A percentile compares a stretch with the other conserved stretches of the same genome.
Evolutionary conservation across 2,329 filamentous ascomycete species (phyloP).

Genomic region (Orbilia blumenaviensis): DNA sequence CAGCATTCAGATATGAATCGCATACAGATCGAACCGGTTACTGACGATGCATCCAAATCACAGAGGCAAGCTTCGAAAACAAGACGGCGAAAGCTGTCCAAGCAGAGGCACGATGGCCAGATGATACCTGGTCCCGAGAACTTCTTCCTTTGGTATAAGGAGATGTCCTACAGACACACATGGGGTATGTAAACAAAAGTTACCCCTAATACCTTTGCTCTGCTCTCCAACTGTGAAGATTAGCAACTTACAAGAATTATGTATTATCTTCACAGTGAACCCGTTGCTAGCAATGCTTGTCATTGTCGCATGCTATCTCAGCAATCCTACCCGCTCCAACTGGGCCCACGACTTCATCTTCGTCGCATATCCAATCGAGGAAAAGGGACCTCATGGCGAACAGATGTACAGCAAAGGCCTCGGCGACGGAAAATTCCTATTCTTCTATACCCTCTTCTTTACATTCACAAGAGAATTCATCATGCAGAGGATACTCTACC

Average conservation of each 20-base stretch:
- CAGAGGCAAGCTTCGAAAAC: constrained; percentile 56
- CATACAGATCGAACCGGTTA: constrained; percentile 5
- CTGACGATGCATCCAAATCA: constrained; percentile 19
- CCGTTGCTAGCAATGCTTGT: constrained; percentile 74
- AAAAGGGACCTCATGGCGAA: constrained; percentile 63
- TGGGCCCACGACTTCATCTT: constrained; percentile 83
- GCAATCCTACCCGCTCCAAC: constrained; percentile 81
- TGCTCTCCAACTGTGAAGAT: background rate
- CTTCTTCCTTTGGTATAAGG: constrained; percentile 56
- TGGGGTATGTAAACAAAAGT: constrained; percentile 55
- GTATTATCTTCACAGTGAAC: constrained; percentile 61
- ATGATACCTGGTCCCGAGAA: constrained; percentile 51
- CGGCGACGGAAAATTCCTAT: constrained; percentile 85
- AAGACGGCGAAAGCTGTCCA: constrained; percentile 56
- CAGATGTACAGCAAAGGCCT: constrained; percentile 80
- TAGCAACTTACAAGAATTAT: background rate
- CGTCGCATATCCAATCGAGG: constrained; percentile 76
- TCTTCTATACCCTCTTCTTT: constrained; percentile 87
- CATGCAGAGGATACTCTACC: constrained; percentile 88
- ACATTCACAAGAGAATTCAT: constrained; percentile 94
- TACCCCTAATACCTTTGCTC: too few species aligned
- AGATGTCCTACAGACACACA: constrained; percentile 59
- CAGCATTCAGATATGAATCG: constrained; percentile 27
- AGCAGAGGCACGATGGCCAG: constrained; percentile 50
- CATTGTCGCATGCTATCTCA: constrained; percentile 74